Evolutionary conservation across 2,329 filamentous ascomycete genomes (phyloP), one percentile per base, ranked within the genome.

Genomic region (Blastomyces silverae): DNA sequence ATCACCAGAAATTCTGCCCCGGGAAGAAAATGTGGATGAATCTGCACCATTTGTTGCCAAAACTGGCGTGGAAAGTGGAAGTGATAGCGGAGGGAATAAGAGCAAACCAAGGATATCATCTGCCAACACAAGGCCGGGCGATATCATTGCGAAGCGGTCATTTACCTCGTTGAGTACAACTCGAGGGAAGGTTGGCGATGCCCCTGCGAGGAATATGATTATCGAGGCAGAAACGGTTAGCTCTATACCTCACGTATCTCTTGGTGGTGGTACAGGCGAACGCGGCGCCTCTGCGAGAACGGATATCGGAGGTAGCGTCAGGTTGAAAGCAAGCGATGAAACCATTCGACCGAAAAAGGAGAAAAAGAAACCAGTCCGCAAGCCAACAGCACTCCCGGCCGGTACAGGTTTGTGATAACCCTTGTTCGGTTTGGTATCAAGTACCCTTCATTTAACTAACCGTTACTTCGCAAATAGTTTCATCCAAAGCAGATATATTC

Each of bases 401-500:
- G 73, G 72, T 56, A 72, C 67, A 48, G 66, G 70, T 69, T 66
- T 60, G 66, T 65, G 13, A 15, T 37, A 28, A 20, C 46, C 52
- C 39, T 52, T 37, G 39, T 11, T 17, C 34, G 11, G 25, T 42
- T 17, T 59, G 64, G 39, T 34, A 34, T n/a, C 48, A 22, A 28
- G 44, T 28, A 10, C 52, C 7, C 1, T 11, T 22, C 3, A 5
- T 17, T 64, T 53, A 56, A n/a, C 64, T 63, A 76, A 69, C 67
- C 69, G 66, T 71, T 69, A 68, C 69, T 63, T 75, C 73, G 66
- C 34, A n/a, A 22, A 76, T 83, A 88, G 91, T 88, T 66, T 94
- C 92, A 20, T 96, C 92, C 66, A 97, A 97, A 80, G 93, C 94
- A 74, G 94, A 99, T 77, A 92, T 97, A 62, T 99, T 99, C 75